These are phyloP conservation scores for Boletus subparvulus DNA, from an alignment of 768 basidiomycete species.

Conservation along the genomic window DNA sequence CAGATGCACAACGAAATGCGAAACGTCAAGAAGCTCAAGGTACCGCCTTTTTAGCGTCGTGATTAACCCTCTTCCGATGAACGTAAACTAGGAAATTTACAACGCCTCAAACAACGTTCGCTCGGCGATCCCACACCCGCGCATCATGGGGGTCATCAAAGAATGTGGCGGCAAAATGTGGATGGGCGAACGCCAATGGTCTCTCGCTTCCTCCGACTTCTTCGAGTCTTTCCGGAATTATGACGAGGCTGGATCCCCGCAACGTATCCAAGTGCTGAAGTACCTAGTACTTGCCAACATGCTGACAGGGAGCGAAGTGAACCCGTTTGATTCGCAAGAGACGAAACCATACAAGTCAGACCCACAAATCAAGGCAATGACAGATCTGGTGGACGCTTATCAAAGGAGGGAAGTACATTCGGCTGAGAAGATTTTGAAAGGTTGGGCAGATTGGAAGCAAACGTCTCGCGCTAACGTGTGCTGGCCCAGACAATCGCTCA, in stretches of 20 bases:
- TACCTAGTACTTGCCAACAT: constrained; percentile 98
- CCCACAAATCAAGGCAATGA: constrained; percentile 97
- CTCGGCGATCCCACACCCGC: constrained; percentile 95
- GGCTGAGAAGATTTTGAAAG: constrained; percentile 94
- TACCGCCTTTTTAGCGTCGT: constrained; percentile 24
- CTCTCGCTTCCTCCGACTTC: constrained; percentile 94
- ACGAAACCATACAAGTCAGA: constrained; percentile 98
- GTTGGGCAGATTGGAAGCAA: constrained; percentile 42
- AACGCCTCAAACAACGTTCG: constrained; percentile 91
- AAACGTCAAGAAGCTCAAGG: constrained; percentile 96
- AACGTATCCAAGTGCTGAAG: constrained; percentile 96
- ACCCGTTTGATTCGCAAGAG: constrained; percentile 99
- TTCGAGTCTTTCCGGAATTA: constrained; percentile 99
- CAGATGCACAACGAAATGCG: constrained; percentile 98
- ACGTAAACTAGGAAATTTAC: constrained; percentile 84
- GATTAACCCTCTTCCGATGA: background rate
- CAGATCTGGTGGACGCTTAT: constrained; percentile 94
- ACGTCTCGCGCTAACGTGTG: background rate
- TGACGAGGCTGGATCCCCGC: constrained; percentile 95
- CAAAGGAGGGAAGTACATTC: constrained; percentile 94
- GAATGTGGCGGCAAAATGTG: constrained; percentile 99
- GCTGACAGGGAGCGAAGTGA: constrained; percentile 97
- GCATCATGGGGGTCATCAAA: constrained; percentile 98
- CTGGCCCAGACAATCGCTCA: constrained; percentile 72
- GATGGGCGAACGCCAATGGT: constrained; percentile 99